These are phyloP conservation scores for Naegleria lovaniensis DNA, from an alignment of 208 protist species.

Conservation along the genomic window DNA sequence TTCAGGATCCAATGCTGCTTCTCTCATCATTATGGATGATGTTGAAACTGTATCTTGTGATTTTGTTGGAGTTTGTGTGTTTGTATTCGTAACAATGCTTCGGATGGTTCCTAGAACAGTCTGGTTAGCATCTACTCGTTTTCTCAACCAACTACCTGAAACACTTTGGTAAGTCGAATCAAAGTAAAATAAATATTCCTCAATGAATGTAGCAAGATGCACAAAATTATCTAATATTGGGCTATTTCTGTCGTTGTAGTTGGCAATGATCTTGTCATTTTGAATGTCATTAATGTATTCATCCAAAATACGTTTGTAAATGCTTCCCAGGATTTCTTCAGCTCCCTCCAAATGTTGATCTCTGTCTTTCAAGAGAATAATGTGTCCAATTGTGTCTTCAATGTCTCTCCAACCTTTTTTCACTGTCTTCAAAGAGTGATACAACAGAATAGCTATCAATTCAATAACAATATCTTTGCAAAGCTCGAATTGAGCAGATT, in stretches of 20 bases:
- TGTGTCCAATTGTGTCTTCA: conserved; percentile 8
- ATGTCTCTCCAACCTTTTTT: conserved; percentile 20
- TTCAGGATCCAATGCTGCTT: neutral
- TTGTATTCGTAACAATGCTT: neutral
- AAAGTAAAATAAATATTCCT: conserved; percentile 21
- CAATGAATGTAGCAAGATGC: neutral
- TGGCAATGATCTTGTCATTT: neutral
- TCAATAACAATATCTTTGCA: conserved; percentile 18
- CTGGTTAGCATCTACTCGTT: neutral
- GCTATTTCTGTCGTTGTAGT: neutral
- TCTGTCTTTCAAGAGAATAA: neutral
- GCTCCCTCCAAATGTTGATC: neutral
- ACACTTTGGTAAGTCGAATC: neutral
- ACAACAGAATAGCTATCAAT: neutral
- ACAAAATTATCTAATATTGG: conserved; percentile 10
- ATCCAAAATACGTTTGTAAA: neutral
- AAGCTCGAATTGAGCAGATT: neutral
- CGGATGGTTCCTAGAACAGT: neutral
- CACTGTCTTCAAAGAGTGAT: neutral
- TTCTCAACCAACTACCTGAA: neutral
- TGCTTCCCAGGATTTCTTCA: neutral
- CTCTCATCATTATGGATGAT: neutral
- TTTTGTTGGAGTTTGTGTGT: neutral
- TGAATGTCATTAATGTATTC: neutral
- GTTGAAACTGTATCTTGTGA: neutral